A percentile compares a stretch with the other conserved stretches of the same genome.
Evolutionary conservation across 345 rosid species (phyloP).

Genomic region (Citrus medica): DNA sequence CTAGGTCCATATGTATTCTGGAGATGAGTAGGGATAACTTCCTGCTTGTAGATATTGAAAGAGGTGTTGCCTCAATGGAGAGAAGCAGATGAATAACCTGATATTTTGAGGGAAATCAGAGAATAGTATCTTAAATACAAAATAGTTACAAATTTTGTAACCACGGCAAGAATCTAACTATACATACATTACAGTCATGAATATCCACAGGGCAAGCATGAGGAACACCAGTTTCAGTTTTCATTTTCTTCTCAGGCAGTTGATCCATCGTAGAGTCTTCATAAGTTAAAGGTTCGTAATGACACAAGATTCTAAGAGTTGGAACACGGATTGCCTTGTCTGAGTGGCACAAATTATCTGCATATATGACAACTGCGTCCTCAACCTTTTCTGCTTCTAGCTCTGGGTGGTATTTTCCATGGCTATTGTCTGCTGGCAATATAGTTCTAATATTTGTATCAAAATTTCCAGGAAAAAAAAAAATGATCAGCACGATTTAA

Average conservation of each 20-base stretch:
- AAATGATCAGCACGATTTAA: slow-evolving; percentile 16
- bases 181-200: slow-evolving; percentile 50
- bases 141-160: neutral
- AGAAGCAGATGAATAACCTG: slow-evolving; percentile 78
- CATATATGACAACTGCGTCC: slow-evolving; percentile 45
- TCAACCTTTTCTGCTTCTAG: slow-evolving; percentile 39
- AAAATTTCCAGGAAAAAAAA: slow-evolving; percentile 7
- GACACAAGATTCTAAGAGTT: slow-evolving; percentile 77
- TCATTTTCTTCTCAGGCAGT: slow-evolving; percentile 44
- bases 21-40: slow-evolving; percentile 50
- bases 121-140: slow-evolving; percentile 5
- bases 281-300: slow-evolving; percentile 40
- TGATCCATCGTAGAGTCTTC: slow-evolving; percentile 35
- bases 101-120: slow-evolving; percentile 17
- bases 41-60: slow-evolving; percentile 64
- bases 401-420: slow-evolving; percentile 36
- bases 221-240: slow-evolving; percentile 43
- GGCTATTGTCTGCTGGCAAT: slow-evolving; percentile 27
- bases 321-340: slow-evolving; percentile 68
- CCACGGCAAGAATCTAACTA: neutral
- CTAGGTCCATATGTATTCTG: slow-evolving; percentile 55
- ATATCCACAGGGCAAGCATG: slow-evolving; percentile 15
- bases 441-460: slow-evolving; percentile 36
- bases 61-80: slow-evolving; percentile 59
- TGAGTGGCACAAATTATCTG: slow-evolving; percentile 65